Percentiles rank a stretch among this genome's conserved stretches.
These are phyloP conservation scores for Leishmania aethiopica DNA, from an alignment of 208 protist genomes.

Conservation along the genomic window DNA sequence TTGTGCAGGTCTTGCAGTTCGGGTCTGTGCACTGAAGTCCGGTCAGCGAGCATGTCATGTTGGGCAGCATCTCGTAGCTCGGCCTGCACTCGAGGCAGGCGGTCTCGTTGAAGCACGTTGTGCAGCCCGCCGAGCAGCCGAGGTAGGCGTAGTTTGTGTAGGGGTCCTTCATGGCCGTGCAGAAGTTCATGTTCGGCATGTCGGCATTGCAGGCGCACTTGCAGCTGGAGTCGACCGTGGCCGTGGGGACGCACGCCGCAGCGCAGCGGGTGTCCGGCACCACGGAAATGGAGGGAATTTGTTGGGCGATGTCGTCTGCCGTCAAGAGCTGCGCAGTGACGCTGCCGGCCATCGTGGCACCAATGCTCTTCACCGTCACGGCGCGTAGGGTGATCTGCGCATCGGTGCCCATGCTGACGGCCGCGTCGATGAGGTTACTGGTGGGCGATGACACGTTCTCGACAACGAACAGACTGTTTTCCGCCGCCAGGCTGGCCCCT, in stretches of 20 bases:
- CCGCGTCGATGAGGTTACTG: not conserved
- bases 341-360: not conserved
- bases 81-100: not conserved
- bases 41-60: not conserved
- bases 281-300: not conserved
- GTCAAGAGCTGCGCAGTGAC: not conserved
- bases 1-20: constrained; percentile 2
- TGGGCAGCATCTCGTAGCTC: not conserved
- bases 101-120: not conserved
- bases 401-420: not conserved
- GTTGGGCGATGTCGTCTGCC: not conserved
- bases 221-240: not conserved
- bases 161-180: constrained; percentile 8
- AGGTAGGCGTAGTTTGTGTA: constrained; percentile 4
- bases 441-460: constrained; percentile 5
- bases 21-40: not conserved
- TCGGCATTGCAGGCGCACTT: not conserved
- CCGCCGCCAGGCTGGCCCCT: not conserved
- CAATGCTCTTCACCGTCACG: not conserved
- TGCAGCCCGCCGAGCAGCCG: constrained; percentile 5
- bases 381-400: not conserved
- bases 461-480: not conserved
- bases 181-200: constrained; percentile 5
- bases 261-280: constrained; percentile 1
- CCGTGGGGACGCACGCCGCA: constrained; percentile 4